Evolutionary conservation across 495 filamentous ascomycete genomes (phyloP).

Genomic region (Penicillium bialowiezense): DNA sequence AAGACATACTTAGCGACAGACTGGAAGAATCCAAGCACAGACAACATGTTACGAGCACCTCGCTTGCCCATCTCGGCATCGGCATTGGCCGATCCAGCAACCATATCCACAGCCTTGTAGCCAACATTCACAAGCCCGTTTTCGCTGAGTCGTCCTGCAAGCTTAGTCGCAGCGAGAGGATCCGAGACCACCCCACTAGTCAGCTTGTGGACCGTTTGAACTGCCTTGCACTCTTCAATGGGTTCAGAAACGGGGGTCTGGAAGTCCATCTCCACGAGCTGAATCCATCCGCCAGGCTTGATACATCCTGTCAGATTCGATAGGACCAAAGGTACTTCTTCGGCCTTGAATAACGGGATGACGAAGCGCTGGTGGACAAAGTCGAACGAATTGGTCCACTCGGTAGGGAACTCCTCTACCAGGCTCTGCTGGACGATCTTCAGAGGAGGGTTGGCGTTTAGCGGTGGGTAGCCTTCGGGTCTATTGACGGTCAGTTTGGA

Average conservation of each 20-base stretch:
- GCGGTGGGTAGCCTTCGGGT: not conserved
- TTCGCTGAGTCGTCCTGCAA: not conserved
- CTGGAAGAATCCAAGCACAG: not conserved
- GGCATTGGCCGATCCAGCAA: not conserved
- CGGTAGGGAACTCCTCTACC: not conserved
- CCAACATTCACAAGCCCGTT: not conserved
- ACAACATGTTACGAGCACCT: not conserved
- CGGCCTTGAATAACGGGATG: too few relatives aligned
- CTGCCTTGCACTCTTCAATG: not conserved
- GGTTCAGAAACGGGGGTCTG: not conserved
- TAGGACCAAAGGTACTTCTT: not conserved
- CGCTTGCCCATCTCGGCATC: constrained; percentile 4
- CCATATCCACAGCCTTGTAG: not conserved
- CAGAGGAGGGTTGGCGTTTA: not conserved
- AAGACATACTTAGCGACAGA: not conserved
- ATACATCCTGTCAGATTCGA: not conserved
- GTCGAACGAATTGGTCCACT: not conserved
- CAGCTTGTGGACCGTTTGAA: not conserved
- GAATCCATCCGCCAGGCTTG: not conserved
- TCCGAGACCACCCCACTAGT: not conserved
- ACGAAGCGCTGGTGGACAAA: too few relatives aligned
- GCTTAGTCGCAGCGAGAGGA: not conserved
- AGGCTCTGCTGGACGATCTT: not conserved
- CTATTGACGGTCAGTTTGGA: not conserved
- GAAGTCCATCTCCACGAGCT: not conserved